phyloP scores from a whole-genome alignment of 768 basidiomycete species.

The Melanogaster broomeanus region DNA sequence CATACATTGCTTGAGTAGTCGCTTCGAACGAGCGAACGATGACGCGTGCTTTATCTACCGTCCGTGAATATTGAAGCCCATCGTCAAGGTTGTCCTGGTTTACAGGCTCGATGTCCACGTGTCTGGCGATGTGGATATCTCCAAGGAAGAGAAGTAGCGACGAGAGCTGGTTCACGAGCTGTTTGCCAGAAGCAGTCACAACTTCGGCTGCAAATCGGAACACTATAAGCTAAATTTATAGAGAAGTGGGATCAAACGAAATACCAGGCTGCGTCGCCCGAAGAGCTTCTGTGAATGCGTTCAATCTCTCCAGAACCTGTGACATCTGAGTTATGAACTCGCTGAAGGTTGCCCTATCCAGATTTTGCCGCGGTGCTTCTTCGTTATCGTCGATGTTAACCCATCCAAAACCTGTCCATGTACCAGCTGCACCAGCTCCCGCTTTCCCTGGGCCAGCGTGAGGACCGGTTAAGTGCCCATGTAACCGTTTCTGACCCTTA shows the following conservation, averaged over 20 bases:
- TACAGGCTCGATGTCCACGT: slow-evolving; percentile 51
- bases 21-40: slow-evolving; percentile 51
- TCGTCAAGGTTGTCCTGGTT: slow-evolving; percentile 32
- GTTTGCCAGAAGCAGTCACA: slow-evolving; percentile 31
- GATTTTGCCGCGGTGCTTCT: slow-evolving; percentile 27
- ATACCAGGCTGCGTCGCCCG: slow-evolving; percentile 23
- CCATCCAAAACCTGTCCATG: slow-evolving; percentile 60
- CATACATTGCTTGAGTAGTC: slow-evolving; percentile 50
- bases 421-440: slow-evolving; percentile 52
- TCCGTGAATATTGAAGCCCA: slow-evolving; percentile 40
- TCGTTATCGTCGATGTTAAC: slow-evolving; percentile 37
- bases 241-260: not conserved
- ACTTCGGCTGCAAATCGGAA: slow-evolving; percentile 16
- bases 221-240: not conserved
- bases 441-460: slow-evolving; percentile 42
- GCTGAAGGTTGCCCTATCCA: slow-evolving; percentile 32
- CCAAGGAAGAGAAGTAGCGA: slow-evolving; percentile 42
- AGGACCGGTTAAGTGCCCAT: slow-evolving; percentile 37
- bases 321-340: slow-evolving; percentile 31
- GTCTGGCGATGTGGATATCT: slow-evolving; percentile 52
- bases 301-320: slow-evolving; percentile 32
- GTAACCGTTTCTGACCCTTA: slow-evolving; percentile 34
- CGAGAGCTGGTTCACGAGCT: slow-evolving; percentile 39
- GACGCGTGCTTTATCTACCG: slow-evolving; percentile 46
- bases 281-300: slow-evolving; percentile 17